Conservation (phyloP, 176 grass and related monocot species). For the Zoysia pacifica region DNA sequence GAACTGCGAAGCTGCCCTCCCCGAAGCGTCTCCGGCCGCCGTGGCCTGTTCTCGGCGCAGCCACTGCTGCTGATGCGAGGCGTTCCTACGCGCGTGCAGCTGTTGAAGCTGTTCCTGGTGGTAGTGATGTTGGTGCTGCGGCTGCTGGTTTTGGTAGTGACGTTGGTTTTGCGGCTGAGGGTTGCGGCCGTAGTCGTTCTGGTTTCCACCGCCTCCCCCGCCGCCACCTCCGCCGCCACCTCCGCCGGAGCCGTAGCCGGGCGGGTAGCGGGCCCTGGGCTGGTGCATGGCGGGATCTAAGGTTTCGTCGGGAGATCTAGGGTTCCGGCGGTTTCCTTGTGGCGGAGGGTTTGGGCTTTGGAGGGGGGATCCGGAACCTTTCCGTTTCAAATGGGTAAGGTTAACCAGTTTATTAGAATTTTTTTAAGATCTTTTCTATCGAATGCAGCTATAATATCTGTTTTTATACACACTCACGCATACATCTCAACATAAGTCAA, state of each 20-base stretch:
- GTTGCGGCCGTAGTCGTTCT: constrained; percentile 46
- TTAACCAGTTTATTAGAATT: too few species aligned
- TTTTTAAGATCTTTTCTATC: too few species aligned
- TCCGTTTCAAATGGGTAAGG: constrained; percentile 21
- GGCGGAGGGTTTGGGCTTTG: constrained; percentile 24
- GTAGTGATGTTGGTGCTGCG: constrained; percentile 21
- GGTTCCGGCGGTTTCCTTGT: constrained; percentile 37
- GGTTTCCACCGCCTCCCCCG: constrained; percentile 35
- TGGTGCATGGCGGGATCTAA: constrained; percentile 56
- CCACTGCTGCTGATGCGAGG: constrained; percentile 47
- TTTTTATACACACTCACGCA: too few species aligned
- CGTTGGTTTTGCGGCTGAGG: constrained; percentile 33
- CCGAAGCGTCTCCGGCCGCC: constrained; percentile 11
- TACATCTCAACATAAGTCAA: too few species aligned
- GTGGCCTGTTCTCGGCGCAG: constrained; percentile 49
- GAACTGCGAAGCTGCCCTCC: constrained; percentile 22
- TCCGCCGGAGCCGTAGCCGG: constrained; percentile 41
- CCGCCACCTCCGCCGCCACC: constrained; percentile 6
- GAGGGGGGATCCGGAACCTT: constrained; percentile 28
- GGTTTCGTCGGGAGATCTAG: constrained; percentile 53
- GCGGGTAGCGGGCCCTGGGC: constrained; percentile 40
- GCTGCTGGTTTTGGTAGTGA: constrained; percentile 17
- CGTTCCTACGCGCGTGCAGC: constrained; percentile 40
- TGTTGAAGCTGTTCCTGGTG: constrained; percentile 14
- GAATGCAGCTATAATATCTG: too few species aligned